Evolutionary conservation across 2,329 filamentous ascomycete genomes (phyloP), one percentile per base, ranked within the genome.

Genomic region (Daldinia sp.): DNA sequence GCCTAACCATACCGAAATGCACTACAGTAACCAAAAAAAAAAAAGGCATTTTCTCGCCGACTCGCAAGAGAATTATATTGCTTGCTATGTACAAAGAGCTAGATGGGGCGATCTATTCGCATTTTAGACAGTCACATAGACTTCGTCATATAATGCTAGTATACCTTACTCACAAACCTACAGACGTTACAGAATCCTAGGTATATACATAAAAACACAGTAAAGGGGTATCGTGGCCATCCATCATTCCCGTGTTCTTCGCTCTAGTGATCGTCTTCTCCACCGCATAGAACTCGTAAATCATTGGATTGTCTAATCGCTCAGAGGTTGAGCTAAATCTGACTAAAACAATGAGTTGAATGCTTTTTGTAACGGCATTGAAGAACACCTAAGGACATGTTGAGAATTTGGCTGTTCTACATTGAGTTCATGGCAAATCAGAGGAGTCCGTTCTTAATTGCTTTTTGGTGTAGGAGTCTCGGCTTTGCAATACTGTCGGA

Each of bases 141-240:
- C 26, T 42, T 51, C 13, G 26, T 33, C 15, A 28, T 30, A 33
- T 33, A 51, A 10, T 42, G 6, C 26, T 5, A 26, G 7, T 3
- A 33, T 15, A 23, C 23, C 26, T 33, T 15, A 7, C 6, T 15
- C 26, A 30, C 26, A 6, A 5, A 51, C 13, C 46, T 33, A 18
- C 26, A 18, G 15, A 26, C 15, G 15, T 51, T 51, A 13, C 46
- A 18, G 33, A 9, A 10, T 12, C 46, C 26, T 51, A 51, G 12
- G 20, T 30, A 50, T 10, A 51, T 51, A 51, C 15, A 51, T 30
- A 51, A 51, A 51, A 33, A 51, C 6, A 51, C 46, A 51, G 15
- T 33, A 51, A 51, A 33, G 15, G 46, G 46, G 46, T 51, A 51
- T 51, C 26, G 46, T 51, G 6, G 46, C 46, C 46, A 33, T 51